These are phyloP conservation scores for Spraguea lophii DNA, from an alignment of 371 early-diverging fungal species.

Conservation along the genomic window DNA sequence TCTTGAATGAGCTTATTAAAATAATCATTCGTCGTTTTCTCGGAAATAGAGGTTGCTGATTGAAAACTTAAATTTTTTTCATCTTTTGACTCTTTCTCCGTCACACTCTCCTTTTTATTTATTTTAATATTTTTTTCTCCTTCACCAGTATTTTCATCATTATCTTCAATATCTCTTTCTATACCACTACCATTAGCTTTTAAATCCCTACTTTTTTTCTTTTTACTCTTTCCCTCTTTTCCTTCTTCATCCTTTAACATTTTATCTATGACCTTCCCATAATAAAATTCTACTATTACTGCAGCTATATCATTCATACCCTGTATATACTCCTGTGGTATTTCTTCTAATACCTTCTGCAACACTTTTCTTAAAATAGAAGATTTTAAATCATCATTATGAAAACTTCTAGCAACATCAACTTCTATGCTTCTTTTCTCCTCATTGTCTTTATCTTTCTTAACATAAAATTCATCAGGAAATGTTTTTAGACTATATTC, in stretches of 20 bases:
- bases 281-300: constrained; percentile 27
- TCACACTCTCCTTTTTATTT: neutral
- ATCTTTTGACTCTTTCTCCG: neutral
- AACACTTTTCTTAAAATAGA: too few species aligned
- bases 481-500: too few species aligned
- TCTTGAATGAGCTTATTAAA: neutral
- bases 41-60: neutral
- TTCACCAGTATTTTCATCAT: constrained; percentile 1
- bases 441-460: too few species aligned
- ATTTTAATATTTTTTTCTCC: neutral
- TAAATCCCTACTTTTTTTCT: neutral
- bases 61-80: neutral
- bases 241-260: neutral
- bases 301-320: constrained; percentile 39
- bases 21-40: neutral
- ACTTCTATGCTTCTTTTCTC: too few species aligned
- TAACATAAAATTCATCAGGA: too few species aligned
- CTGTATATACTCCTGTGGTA: constrained; percentile 30
- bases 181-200: neutral
- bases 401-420: too few species aligned
- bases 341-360: constrained; percentile 10
- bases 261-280: constrained; percentile 2
- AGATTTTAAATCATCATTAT: too few species aligned
- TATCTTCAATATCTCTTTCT: neutral
- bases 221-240: neutral